phyloP scores from a whole-genome alignment of 1,139 yeast genomes.

The Zhuliangozyma blackwelliae region DNA sequence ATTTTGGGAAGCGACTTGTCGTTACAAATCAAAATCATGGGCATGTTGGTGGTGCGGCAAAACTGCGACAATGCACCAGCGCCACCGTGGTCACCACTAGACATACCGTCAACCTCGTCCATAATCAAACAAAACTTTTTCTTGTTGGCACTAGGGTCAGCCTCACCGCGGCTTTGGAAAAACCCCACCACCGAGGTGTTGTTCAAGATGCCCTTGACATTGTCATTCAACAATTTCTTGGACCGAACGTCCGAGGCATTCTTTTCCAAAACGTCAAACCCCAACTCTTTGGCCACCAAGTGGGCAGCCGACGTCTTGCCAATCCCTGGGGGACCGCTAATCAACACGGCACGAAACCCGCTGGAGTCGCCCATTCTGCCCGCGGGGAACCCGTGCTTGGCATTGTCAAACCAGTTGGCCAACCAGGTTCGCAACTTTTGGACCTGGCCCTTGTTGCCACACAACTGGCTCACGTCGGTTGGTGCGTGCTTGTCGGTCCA shows the following conservation, averaged over 20 bases:
- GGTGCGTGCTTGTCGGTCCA: constrained; percentile 98
- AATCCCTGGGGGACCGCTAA: constrained; percentile 84
- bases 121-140: constrained; percentile 70
- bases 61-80: constrained; percentile 91
- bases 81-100: constrained; percentile 98
- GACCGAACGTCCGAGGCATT: constrained; percentile 90
- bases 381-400: constrained; percentile 51
- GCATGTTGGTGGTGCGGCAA: constrained; percentile 81
- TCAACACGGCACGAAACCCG: constrained; percentile 76
- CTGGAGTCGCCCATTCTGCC: constrained; percentile 54
- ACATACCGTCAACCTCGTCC: constrained; percentile 99
- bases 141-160: constrained; percentile 29
- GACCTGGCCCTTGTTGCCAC: constrained; percentile 86
- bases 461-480: constrained; percentile 62
- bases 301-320: constrained; percentile 84
- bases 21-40: constrained; percentile 89
- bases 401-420: constrained; percentile 63
- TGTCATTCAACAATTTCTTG: constrained; percentile 64
- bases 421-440: constrained; percentile 69
- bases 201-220: constrained; percentile 66
- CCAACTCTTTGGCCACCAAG: constrained; percentile 60
- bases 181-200: constrained; percentile 84
- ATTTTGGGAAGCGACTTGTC: constrained; percentile 90
- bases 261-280: constrained; percentile 69
- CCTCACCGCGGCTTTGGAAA: constrained; percentile 44